Base-by-base conservation (phyloP, 805 yeast species). In the Candida sphagnicola region DNA sequence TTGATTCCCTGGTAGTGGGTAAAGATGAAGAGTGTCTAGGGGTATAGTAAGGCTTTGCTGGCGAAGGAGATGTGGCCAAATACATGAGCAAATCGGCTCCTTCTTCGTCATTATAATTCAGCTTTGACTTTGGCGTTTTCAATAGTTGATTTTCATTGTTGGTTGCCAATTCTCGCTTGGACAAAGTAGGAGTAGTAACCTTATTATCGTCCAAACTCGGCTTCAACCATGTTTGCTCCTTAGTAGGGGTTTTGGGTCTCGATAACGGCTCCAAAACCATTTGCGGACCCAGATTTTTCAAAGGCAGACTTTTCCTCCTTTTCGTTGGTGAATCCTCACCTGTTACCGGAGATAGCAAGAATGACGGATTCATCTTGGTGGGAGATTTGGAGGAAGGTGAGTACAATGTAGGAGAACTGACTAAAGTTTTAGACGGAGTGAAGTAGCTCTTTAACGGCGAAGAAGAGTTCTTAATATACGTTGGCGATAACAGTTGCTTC, bases 21-120 rank as follows among this genome's bases (percentile, higher is more conserved):
- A 26, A 4, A 17, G 28, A 23, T 14, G 24, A 26, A 4, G 35
- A 29, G 28, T 35, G 31, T 18, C 63, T 54, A 6, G 72, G 70
- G 3, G 70, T 63, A 40, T 50, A 55, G 37, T 50, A 49, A 11
- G 69, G 66, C 39, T 66, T 66, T 39, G 78, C 77, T 1, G 85
- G 85, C 0, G 85, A 77, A 1, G 95, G 95, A 6, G 93, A 84
- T 5, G 90, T 83, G 2, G 95, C 95, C 48, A 87, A 66, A 58
- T 77, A 87, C 77, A 87, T 75, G 44, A 87, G 70, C 44, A 87
- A 62, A 56, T 83, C 91, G 1, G 95, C 95, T 11, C 95, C 95
- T 59, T 85, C 93, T 24, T 62, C 62, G 45, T 69, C 72, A 35
- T 63, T 59, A 40, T 54, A 57, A 33, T 49, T 46, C 19, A 50